phyloP scores from a whole-genome alignment of 2,329 filamentous ascomycete genomes.

The Colletotrichum sp. region DNA sequence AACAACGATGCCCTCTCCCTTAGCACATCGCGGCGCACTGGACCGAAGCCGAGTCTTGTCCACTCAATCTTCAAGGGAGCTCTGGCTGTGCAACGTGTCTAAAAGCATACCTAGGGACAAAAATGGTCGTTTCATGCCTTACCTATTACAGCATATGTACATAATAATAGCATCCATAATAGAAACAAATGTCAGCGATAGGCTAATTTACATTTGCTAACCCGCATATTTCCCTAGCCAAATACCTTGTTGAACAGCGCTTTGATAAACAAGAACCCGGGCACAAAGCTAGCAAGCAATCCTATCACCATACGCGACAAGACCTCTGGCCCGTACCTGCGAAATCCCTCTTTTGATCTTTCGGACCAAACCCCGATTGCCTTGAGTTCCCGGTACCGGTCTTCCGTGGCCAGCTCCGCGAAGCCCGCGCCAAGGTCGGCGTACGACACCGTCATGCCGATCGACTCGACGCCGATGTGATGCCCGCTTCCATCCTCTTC shows the following conservation, averaged over 20 bases:
- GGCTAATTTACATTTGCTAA: neutral
- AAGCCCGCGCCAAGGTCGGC: constrained; percentile 10
- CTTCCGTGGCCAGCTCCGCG: neutral
- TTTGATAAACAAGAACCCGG: neutral
- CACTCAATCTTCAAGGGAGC: neutral
- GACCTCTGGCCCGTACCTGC: neutral
- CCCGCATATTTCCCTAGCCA: neutral
- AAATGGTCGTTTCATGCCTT: neutral
- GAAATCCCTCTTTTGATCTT: neutral
- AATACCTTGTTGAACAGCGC: neutral
- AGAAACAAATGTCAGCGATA: neutral
- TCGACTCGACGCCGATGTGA: neutral
- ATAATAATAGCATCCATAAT: neutral
- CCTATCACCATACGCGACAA: neutral
- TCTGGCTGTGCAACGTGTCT: constrained; percentile 2
- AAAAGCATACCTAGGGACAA: neutral
- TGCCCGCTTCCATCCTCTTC: constrained; percentile 11
- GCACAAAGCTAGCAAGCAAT: constrained; percentile 2
- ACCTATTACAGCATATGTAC: neutral
- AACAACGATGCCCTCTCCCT: constrained; percentile 1
- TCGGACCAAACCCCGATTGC: neutral
- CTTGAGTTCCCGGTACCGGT: neutral
- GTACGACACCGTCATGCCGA: neutral
- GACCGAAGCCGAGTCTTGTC: neutral
- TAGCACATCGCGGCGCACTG: neutral